Base-by-base conservation (phyloP, 1,284 basidiomycete species). In the Sanghuangporus sanghuang region DNA sequence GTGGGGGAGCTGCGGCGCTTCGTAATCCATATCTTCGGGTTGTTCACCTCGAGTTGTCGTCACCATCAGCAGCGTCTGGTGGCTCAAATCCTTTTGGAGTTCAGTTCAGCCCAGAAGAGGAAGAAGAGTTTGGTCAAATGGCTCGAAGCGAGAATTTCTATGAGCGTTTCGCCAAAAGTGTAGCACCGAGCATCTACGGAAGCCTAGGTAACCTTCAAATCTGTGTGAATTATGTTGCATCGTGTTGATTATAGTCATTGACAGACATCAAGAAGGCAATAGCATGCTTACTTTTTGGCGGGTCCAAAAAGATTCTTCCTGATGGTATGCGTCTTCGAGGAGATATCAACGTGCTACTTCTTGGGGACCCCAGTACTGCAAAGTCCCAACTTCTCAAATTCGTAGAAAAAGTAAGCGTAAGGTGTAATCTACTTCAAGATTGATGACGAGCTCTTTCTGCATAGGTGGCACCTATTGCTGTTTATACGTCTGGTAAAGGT, bases 371-470 rank as follows among this genome's bases (percentile, higher is more conserved):
- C 9, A 97, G 96, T 78, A 98, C 96, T 6, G 96, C 96, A 60
- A 99, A 99, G 76, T 95, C 92, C 77, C 96, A 99, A 72, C 78
- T 99, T 68, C 85, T 99, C 67, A 99, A 99, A 74, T 99, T 99
- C 69, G 97, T 98, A 8, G 97, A 99, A 74, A 99, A 99, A 82
- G 94, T 92, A 57, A 42, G 71, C 61, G 52, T 46, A 4, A 38
- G 27, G 11, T 21, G 16, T n/a, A 60, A 63, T 21, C 1, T 7
- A 3, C 8, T 54, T n/a, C 53, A 36, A 54, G 35, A 49, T 14
- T 38, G 18, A 16, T 3, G 60, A 36, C 16, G 55, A 36, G 38
- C 48, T 23, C 54, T 53, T 58, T 27, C 18, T 6, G 60, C 44
- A 49, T 64, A 93, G 90, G 94, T 96, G 57, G 94, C 96, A 0